Conservation (phyloP, 2,329 filamentous ascomycete species). For the Fusarium robinianum region DNA sequence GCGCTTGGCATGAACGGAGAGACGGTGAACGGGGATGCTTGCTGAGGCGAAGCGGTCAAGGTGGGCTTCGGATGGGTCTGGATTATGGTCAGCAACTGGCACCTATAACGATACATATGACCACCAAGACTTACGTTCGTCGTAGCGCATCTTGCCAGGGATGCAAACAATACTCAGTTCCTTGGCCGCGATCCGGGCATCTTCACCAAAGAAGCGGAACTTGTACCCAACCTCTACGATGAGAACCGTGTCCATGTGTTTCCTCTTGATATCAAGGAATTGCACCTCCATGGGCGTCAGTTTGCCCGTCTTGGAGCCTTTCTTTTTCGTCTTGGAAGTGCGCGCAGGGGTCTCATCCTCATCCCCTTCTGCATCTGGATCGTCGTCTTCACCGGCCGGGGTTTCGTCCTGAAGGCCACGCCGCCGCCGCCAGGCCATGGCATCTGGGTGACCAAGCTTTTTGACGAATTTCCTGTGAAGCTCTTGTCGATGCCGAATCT, state of each 20-base stretch:
- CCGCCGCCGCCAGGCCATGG: constrained; percentile 68
- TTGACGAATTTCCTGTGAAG: constrained; percentile 86
- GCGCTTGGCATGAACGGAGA: constrained; percentile 92
- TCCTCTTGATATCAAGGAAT: constrained; percentile 89
- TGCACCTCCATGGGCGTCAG: constrained; percentile 94
- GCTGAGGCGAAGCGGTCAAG: constrained; percentile 91
- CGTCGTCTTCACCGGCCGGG: constrained; percentile 58
- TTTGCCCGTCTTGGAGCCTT: constrained; percentile 71
- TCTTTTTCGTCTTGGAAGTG: constrained; percentile 61
- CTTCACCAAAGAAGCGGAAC: constrained; percentile 95
- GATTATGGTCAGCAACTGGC: constrained; percentile 5
- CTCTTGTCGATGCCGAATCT: constrained; percentile 64
- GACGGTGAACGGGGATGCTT: constrained; percentile 88
- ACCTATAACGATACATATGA: neutral
- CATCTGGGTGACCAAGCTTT: constrained; percentile 86
- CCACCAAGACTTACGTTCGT: constrained; percentile 67
- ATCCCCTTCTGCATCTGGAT: constrained; percentile 61
- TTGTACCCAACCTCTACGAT: constrained; percentile 98
- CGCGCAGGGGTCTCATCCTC: constrained; percentile 50
- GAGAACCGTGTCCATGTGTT: constrained; percentile 85
- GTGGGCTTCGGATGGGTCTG: constrained; percentile 87
- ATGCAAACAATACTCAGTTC: constrained; percentile 96
- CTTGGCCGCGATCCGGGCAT: constrained; percentile 86
- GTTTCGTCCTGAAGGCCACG: constrained; percentile 60
- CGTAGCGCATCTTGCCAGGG: constrained; percentile 90